Conservation (phyloP, 208 protist species). For the Leishmania mexicana region DNA sequence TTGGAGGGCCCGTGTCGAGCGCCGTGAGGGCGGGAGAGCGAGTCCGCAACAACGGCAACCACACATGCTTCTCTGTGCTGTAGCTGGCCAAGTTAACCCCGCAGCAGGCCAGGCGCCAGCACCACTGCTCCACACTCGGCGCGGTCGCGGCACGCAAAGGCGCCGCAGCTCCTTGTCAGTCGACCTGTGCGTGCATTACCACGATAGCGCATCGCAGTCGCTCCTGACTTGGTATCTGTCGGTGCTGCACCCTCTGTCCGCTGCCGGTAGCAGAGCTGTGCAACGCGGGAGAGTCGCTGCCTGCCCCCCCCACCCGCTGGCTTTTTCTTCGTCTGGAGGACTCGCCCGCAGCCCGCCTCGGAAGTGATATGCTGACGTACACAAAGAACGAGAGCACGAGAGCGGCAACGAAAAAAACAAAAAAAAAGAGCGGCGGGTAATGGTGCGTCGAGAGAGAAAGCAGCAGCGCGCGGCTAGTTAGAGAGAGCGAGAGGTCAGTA, state of each 20-base stretch:
- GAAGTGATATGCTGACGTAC: background rate
- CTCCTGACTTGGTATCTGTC: background rate
- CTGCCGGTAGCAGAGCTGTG: background rate
- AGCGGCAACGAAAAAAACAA: background rate
- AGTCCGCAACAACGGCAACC: background rate
- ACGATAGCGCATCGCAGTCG: background rate
- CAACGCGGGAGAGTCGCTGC: background rate
- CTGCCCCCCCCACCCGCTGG: background rate
- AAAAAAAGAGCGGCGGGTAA: background rate
- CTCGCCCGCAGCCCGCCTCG: background rate
- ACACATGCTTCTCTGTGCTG: background rate
- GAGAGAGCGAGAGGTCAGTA: background rate
- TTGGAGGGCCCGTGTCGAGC: background rate
- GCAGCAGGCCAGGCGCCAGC: background rate
- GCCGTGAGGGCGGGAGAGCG: background rate
- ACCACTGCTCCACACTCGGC: background rate
- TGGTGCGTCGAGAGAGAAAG: background rate
- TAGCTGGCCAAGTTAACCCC: background rate
- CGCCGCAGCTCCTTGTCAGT: background rate
- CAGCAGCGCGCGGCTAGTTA: too few relatives aligned
- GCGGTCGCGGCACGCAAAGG: background rate
- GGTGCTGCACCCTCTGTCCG: background rate
- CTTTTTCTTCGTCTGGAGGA: background rate
- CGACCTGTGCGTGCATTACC: background rate
- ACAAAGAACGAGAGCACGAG: background rate